Conservation (phyloP, 176 grass and related monocot species). For the Avena eriantha region DNA sequence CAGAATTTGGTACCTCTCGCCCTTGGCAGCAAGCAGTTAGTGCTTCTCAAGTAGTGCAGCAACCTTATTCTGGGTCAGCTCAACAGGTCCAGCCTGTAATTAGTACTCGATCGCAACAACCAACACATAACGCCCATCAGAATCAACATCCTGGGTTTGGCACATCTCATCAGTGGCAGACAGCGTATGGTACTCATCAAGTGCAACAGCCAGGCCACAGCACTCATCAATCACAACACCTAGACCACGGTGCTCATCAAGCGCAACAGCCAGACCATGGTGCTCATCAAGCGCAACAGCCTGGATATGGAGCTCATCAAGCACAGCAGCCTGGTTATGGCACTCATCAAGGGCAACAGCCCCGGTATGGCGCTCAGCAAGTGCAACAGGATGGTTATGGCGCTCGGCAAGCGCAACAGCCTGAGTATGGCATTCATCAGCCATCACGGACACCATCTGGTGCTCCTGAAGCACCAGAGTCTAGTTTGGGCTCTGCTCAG, state of each 20-base stretch:
- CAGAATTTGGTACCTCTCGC: slow-evolving; percentile 11
- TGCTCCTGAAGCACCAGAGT: slow-evolving; percentile 44
- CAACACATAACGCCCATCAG: background rate
- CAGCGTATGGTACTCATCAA: slow-evolving; percentile 10
- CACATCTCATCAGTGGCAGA: slow-evolving; percentile 31
- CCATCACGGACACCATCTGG: slow-evolving; percentile 29
- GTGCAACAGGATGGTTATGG: background rate
- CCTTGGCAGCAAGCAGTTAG: slow-evolving; percentile 13
- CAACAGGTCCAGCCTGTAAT: slow-evolving; percentile 3
- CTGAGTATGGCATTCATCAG: slow-evolving; percentile 1
- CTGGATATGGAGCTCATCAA: background rate
- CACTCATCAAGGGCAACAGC: background rate
- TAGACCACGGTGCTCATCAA: background rate
- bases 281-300: slow-evolving; percentile 10
- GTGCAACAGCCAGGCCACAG: slow-evolving; percentile 32
- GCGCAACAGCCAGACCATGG: background rate
- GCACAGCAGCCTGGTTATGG: background rate
- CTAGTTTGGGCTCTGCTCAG: slow-evolving; percentile 13
- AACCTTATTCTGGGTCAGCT: slow-evolving; percentile 37
- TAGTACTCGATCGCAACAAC: background rate
- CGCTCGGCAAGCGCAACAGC: slow-evolving; percentile 19
- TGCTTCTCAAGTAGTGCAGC: slow-evolving; percentile 3
- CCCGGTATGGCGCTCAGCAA: background rate
- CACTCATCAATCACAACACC: background rate
- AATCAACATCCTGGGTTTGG: slow-evolving; percentile 3